Evolutionary conservation across 208 protist genomes (phyloP), one percentile per base, ranked within the genome.

Genomic region (Acanthamoeba culbertsoni): DNA sequence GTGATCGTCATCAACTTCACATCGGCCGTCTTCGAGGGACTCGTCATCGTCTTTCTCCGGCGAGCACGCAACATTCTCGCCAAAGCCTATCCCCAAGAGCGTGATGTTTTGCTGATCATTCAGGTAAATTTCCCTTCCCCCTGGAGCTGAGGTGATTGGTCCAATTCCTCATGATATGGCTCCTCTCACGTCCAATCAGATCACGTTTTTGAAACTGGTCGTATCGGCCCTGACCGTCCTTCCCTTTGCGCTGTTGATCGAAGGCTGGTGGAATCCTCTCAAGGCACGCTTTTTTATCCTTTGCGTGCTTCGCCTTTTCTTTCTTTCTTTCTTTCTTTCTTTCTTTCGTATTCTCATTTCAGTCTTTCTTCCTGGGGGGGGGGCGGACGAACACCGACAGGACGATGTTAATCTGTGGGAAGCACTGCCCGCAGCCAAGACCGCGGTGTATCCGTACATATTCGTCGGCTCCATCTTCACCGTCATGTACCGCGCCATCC

Each of bases 131-230:
- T 23, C 48, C 12, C 48, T n/a, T n/a, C 55, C 55, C 63, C 63
- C 3, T 6, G 63, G 43, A 16, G 63, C n/a, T n/a, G n/a, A n/a
- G n/a, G n/a, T n/a, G n/a, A n/a, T n/a, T n/a, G n/a, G n/a, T 63
- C 55, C 20, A 14, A 5, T 63, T 63, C 55, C 20, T 63, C 55
- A 18, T 55, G 8, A 8, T 55, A 23, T 55, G 48, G 12, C 18
- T 55, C 18, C 12, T 63, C 31, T n/a, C 55, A 63, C 55, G 55
- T n/a, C n/a, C 28, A 75, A n/a, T 4, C 63, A 75, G 71, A 82
- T 82, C 71, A 82, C 71, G 37, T 82, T 82, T n/a, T 53, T 82
- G 71, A 82, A 82, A 42, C 43, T 82, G 42, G 71, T 82, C 71
- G 51, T 82, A 2, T 82, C 71, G 14, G 71, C 71, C 40, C 71